A percentile compares a stretch with the other conserved stretches of the same genome.
phyloP scores from a whole-genome alignment of 495 filamentous ascomycete species.

The Neurospora sublineolata region DNA sequence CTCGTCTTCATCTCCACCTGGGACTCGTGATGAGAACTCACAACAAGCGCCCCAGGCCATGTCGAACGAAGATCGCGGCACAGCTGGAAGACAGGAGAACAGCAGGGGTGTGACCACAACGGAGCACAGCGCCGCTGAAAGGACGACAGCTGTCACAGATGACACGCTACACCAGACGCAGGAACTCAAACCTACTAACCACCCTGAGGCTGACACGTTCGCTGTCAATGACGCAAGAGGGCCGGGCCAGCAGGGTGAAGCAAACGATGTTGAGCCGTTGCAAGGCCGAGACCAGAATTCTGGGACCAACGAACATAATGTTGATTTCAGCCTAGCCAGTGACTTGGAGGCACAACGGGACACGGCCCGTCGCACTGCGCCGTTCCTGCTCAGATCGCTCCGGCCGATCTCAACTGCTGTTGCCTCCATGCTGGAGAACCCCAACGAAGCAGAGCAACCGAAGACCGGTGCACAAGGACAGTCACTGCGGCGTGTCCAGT shows the following conservation, averaged over 20 bases:
- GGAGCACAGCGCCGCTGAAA: not conserved
- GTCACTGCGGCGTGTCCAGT: slow-evolving; percentile 23
- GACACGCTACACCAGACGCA: not conserved
- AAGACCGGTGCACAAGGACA: slow-evolving; percentile 16
- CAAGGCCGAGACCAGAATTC: not conserved
- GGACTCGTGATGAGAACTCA: slow-evolving; percentile 27
- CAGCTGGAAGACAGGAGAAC: not conserved
- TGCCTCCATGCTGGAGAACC: slow-evolving; percentile 4
- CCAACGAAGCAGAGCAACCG: not conserved
- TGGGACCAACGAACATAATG: slow-evolving; percentile 11
- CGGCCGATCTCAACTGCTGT: slow-evolving; percentile 51
- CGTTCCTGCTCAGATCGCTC: slow-evolving; percentile 41
- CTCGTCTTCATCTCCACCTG: slow-evolving; percentile 46
- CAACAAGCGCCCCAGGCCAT: not conserved
- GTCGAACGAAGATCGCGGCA: not conserved
- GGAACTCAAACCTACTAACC: not conserved
- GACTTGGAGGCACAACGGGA: slow-evolving; percentile 4
- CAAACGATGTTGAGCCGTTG: not conserved
- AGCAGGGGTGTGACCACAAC: not conserved
- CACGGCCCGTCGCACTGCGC: slow-evolving; percentile 11
- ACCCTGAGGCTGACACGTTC: not conserved
- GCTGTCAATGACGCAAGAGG: not conserved
- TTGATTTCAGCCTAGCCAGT: slow-evolving; percentile 26
- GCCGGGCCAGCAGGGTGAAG: not conserved
- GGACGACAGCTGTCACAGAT: not conserved